These are phyloP conservation scores for Porpolomopsis calyptriformis DNA, from an alignment of 768 basidiomycete genomes.

Conservation along the genomic window DNA sequence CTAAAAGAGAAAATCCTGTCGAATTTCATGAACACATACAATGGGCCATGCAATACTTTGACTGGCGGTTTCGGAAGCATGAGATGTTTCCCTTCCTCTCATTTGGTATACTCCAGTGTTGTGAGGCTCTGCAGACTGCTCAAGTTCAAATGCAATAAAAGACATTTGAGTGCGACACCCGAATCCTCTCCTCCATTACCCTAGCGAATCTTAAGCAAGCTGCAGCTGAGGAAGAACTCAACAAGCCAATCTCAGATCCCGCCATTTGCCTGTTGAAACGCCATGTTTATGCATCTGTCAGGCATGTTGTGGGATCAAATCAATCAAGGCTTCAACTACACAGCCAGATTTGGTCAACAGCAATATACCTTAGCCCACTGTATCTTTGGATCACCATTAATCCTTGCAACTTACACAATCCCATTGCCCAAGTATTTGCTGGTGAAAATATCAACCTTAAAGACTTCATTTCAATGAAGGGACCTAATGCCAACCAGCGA, in stretches of 20 bases:
- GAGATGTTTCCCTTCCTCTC: background rate
- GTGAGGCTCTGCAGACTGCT: background rate
- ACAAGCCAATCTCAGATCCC: conserved; percentile 16
- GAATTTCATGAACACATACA: background rate
- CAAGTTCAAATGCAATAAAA: background rate
- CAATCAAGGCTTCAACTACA: conserved; percentile 17
- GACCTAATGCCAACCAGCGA: conserved; percentile 15
- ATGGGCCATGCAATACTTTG: background rate
- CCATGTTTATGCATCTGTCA: conserved; percentile 16
- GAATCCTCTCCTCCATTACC: background rate
- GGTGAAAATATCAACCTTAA: conserved; percentile 36
- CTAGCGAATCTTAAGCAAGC: background rate
- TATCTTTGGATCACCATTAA: conserved; percentile 36
- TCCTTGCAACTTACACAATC: conserved; percentile 30
- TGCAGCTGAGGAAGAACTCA: conserved; percentile 19
- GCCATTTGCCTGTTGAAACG: conserved; percentile 15
- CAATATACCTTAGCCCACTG: conserved; percentile 20
- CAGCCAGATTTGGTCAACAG: conserved; percentile 28
- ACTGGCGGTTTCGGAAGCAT: background rate
- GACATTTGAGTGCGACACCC: background rate
- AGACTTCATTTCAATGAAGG: conserved; percentile 16
- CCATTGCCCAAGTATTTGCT: conserved; percentile 33
- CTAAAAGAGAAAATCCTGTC: background rate
- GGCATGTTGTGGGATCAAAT: conserved; percentile 23
- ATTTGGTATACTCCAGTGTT: background rate